Percentiles rank a stretch among this genome's conserved stretches.
These are phyloP conservation scores for Sclerotinia glacialis DNA, from an alignment of 2,329 filamentous ascomycete species.

Conservation along the genomic window DNA sequence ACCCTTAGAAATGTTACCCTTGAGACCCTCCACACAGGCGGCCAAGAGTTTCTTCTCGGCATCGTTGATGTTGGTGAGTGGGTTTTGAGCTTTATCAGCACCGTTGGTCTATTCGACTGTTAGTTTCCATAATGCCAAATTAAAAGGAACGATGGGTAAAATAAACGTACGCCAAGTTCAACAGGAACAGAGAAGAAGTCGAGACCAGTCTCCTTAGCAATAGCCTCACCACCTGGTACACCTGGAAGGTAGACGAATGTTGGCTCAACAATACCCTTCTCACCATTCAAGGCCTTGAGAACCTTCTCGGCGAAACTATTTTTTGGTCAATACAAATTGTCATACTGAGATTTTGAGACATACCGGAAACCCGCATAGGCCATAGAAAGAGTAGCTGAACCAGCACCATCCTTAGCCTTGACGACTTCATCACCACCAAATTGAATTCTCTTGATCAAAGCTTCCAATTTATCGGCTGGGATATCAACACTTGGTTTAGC, in stretches of 20 bases:
- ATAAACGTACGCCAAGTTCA: slow-evolving; percentile 84
- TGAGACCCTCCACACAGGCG: slow-evolving; percentile 28
- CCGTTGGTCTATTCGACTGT: slow-evolving; percentile 70
- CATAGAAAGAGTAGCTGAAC: slow-evolving; percentile 97
- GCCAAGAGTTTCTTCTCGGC: slow-evolving; percentile 25
- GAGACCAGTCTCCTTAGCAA: slow-evolving; percentile 76
- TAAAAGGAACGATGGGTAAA: slow-evolving; percentile 54
- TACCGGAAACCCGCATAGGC: slow-evolving; percentile 96
- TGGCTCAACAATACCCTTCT: slow-evolving; percentile 90
- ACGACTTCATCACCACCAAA: slow-evolving; percentile 99
- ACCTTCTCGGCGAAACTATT: slow-evolving; percentile 88
- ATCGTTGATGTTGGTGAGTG: slow-evolving; percentile 31
- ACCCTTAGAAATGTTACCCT: slow-evolving; percentile 89
- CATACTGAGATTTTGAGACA: slow-evolving; percentile 29
- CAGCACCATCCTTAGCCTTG: slow-evolving; percentile 96
- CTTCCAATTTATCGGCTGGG: slow-evolving; percentile 45
- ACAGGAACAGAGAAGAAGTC: slow-evolving; percentile 97
- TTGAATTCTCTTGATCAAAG: slow-evolving; percentile 89
- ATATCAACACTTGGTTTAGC: slow-evolving; percentile 76
- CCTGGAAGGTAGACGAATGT: slow-evolving; percentile 94
- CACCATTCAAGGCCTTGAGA: slow-evolving; percentile 86
- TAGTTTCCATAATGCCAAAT: slow-evolving; percentile 73
- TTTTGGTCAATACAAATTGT: slow-evolving; percentile 22
- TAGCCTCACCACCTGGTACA: slow-evolving; percentile 79
- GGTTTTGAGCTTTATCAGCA: slow-evolving; percentile 21